These are phyloP conservation scores for Penicillium subrubescens DNA, from an alignment of 495 filamentous ascomycete species.

Conservation along the genomic window DNA sequence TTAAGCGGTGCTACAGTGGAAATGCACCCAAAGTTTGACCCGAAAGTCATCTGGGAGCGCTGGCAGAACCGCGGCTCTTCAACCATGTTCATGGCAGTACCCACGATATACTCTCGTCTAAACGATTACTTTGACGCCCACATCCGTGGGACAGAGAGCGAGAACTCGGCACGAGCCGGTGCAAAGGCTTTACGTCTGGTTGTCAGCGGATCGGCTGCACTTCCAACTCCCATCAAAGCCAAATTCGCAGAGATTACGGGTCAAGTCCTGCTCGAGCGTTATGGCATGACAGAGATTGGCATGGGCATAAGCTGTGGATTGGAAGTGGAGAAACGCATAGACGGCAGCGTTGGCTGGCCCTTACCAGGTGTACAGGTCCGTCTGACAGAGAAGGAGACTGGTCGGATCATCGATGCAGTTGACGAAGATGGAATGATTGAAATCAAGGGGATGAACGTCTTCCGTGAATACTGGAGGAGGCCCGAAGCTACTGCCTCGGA, in stretches of 20 bases:
- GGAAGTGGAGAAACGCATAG: constrained; percentile 37
- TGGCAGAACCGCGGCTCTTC: constrained; percentile 43
- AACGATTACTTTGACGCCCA: constrained; percentile 48
- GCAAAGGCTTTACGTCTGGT: constrained; percentile 41
- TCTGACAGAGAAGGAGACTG: constrained; percentile 44
- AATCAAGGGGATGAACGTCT: constrained; percentile 47
- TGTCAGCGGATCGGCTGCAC: constrained; percentile 47
- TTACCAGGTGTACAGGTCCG: constrained; percentile 47
- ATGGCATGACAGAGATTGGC: constrained; percentile 52
- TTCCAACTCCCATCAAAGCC: constrained; percentile 45
- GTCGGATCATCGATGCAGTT: constrained; percentile 29
- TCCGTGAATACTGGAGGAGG: constrained; percentile 48
- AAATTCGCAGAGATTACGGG: constrained; percentile 45
- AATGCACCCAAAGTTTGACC: constrained; percentile 50
- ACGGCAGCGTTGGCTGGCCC: constrained; percentile 51
- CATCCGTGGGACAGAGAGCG: constrained; percentile 42
- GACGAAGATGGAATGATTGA: constrained; percentile 51
- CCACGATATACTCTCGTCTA: constrained; percentile 49
- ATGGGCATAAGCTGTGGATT: constrained; percentile 51
- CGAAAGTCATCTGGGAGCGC: constrained; percentile 44
- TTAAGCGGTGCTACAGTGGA: constrained; percentile 44
- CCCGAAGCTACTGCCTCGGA: constrained; percentile 45
- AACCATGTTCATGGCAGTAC: constrained; percentile 50
- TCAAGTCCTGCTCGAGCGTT: constrained; percentile 46
- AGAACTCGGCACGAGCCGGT: constrained; percentile 33